Evolutionary conservation across 352 stramenopile genomes (phyloP).

Genomic region (Hyaloperonospora arabidopsidis): DNA sequence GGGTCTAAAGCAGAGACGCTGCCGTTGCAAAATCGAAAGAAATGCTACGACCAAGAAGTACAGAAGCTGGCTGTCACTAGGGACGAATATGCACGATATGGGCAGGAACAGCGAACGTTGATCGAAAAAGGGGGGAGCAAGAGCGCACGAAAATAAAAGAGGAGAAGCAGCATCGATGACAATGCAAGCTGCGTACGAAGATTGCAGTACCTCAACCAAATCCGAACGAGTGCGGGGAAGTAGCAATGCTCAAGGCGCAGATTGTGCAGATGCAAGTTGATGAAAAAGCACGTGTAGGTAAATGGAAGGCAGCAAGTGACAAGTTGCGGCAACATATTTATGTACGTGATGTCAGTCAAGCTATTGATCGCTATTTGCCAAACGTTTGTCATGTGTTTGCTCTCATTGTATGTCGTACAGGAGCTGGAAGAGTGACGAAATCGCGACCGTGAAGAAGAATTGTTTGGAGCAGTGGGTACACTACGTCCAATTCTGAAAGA

Average conservation of each 20-base stretch:
- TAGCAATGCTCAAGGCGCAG: conserved; percentile 73
- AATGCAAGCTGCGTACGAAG: conserved; percentile 65
- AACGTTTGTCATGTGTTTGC: background rate
- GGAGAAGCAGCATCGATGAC: conserved; percentile 51
- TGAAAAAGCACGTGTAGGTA: conserved; percentile 39
- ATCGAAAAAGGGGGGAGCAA: conserved; percentile 60
- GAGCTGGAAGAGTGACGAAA: conserved; percentile 70
- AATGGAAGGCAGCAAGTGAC: conserved; percentile 63
- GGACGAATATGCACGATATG: conserved; percentile 39
- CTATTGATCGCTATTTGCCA: background rate
- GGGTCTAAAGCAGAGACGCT: conserved; percentile 78
- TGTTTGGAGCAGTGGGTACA: conserved; percentile 70
- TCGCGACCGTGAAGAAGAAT: conserved; percentile 74
- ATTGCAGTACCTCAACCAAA: conserved; percentile 42
- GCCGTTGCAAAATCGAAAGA: conserved; percentile 63
- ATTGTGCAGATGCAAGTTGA: conserved; percentile 80
- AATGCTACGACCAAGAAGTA: conserved; percentile 55
- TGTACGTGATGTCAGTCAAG: conserved; percentile 24
- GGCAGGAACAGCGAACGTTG: conserved; percentile 42
- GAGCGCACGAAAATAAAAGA: conserved; percentile 75
- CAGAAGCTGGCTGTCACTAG: conserved; percentile 49
- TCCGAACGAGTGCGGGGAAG: conserved; percentile 55
- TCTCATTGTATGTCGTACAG: conserved; percentile 19
- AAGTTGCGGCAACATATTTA: conserved; percentile 54
- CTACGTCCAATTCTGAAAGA: conserved; percentile 48